Evolutionary conservation across 192 early-diverging fungal genomes (phyloP).

Genomic region (Chytriomyces sp.): DNA sequence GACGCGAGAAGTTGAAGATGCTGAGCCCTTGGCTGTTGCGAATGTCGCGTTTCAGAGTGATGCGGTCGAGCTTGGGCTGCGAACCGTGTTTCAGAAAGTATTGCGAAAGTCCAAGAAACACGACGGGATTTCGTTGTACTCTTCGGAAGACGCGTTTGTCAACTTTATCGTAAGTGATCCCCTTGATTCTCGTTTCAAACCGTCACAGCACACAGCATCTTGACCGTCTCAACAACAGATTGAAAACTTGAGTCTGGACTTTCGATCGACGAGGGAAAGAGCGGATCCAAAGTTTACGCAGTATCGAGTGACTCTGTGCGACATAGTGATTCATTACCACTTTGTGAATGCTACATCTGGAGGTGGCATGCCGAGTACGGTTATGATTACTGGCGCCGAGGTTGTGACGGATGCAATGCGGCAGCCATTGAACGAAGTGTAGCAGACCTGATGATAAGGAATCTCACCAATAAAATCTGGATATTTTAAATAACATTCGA

Average conservation of each 20-base stretch:
- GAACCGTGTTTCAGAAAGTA: background rate
- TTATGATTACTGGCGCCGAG: background rate
- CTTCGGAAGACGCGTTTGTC: background rate
- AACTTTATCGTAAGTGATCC: constrained; percentile 12
- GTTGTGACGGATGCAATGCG: background rate
- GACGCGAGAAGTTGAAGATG: constrained; percentile 12
- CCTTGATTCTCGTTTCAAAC: background rate
- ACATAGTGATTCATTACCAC: constrained; percentile 18
- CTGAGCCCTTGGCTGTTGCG: constrained; percentile 15
- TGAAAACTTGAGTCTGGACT: constrained; percentile 30
- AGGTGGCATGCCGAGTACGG: background rate
- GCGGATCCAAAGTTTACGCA: constrained; percentile 23
- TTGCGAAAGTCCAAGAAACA: background rate
- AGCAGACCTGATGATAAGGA: background rate
- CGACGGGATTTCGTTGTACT: constrained; percentile 14
- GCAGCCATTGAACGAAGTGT: background rate
- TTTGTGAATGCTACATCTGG: background rate
- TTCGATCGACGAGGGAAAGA: constrained; percentile 26
- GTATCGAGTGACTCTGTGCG: constrained; percentile 31
- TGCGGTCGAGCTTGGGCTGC: background rate
- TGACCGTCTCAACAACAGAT: background rate
- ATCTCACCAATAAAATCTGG: too few species aligned
- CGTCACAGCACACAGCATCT: background rate
- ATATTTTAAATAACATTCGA: too few species aligned
- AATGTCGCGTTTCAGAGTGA: background rate